These are phyloP conservation scores for Globisporangium paroecandrum DNA, from an alignment of 352 stramenopile species.

Conservation along the genomic window DNA sequence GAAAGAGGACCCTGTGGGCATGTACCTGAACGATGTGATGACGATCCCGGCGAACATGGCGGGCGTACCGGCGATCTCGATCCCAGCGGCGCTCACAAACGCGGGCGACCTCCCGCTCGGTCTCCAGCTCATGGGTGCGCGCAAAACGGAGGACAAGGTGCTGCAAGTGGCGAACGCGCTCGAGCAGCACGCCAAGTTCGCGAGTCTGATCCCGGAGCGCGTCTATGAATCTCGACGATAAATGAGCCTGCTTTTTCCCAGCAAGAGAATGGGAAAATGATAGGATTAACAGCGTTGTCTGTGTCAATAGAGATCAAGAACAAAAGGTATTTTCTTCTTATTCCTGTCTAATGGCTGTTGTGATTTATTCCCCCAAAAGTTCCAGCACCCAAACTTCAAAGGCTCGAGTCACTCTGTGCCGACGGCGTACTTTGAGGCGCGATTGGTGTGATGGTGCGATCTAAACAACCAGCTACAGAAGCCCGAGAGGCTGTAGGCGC, in stretches of 20 bases:
- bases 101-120: slow-evolving; percentile 62
- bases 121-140: slow-evolving; percentile 73
- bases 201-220: slow-evolving; percentile 36
- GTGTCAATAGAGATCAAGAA: slow-evolving; percentile 11
- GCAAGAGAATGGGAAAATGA: background rate
- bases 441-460: background rate
- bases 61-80: slow-evolving; percentile 79
- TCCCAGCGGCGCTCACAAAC: slow-evolving; percentile 64
- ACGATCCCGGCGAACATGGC: slow-evolving; percentile 89
- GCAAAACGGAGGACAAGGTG: slow-evolving; percentile 57
- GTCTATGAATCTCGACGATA: slow-evolving; percentile 41
- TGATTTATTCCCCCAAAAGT: background rate
- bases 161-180: slow-evolving; percentile 62
- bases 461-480: slow-evolving; percentile 1
- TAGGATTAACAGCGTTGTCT: background rate
- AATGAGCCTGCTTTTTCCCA: background rate
- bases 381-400: too few relatives aligned
- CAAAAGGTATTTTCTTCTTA: background rate
- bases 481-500: background rate
- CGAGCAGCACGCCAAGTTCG: slow-evolving; percentile 54
- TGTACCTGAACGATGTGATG: slow-evolving; percentile 93
- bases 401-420: background rate
- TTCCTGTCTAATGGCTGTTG: background rate
- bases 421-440: slow-evolving; percentile 4
- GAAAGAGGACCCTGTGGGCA: slow-evolving; percentile 68